phyloP scores from a whole-genome alignment of 1,139 yeast genomes.

The Pichia sp. region DNA sequence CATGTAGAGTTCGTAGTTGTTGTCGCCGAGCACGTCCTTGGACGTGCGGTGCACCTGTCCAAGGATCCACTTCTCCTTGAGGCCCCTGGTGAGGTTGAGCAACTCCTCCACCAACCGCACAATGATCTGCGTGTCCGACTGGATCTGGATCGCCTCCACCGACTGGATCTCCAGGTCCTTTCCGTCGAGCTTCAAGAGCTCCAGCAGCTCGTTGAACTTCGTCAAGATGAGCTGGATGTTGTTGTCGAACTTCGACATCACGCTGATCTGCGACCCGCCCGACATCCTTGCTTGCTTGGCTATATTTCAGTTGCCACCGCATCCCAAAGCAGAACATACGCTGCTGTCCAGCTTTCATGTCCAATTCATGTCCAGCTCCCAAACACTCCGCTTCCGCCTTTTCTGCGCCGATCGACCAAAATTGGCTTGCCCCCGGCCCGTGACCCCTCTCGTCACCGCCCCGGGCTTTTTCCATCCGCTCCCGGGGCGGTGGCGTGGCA shows the following conservation, averaged over 20 bases:
- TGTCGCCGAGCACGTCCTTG: constrained; percentile 10
- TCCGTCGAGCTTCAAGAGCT: constrained; percentile 31
- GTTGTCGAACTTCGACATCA: constrained; percentile 30
- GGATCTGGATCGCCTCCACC: constrained; percentile 52
- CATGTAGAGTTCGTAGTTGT: constrained; percentile 16
- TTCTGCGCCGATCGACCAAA: no score
- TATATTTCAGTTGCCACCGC: no score
- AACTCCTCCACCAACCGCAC: constrained; percentile 52
- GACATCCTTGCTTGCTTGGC: background rate
- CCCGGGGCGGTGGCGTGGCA: constrained; percentile 5
- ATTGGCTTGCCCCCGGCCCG: no score
- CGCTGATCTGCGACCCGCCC: constrained; percentile 1
- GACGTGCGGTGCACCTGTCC: constrained; percentile 35
- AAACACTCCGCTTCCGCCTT: no score
- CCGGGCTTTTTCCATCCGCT: constrained; percentile 7
- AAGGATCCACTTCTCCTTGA: constrained; percentile 55
- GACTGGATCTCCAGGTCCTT: constrained; percentile 50
- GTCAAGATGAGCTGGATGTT: constrained; percentile 33
- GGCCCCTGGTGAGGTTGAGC: constrained; percentile 43
- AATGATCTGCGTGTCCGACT: constrained; percentile 48
- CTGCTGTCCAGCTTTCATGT: background rate
- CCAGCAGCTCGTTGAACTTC: constrained; percentile 32
- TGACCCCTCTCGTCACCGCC: background rate
- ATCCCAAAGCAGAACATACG: background rate
- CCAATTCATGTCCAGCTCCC: background rate